Evolutionary conservation across 495 filamentous ascomycete species (phyloP).

Genomic region (Apodospora peruviana): DNA sequence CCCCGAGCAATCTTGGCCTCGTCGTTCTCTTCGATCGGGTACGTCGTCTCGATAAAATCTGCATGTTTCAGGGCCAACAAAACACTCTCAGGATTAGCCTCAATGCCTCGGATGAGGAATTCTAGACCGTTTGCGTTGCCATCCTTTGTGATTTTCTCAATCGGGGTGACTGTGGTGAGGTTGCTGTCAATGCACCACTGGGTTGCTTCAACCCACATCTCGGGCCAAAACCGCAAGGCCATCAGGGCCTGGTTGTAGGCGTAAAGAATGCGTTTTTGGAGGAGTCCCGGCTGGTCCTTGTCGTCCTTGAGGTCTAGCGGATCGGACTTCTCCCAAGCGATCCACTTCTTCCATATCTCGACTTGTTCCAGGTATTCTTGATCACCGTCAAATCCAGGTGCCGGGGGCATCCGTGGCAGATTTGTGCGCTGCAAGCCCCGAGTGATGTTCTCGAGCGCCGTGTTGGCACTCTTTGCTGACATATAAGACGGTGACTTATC

Average conservation of each 20-base stretch:
- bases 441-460: slow-evolving; percentile 77
- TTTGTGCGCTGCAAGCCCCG: slow-evolving; percentile 70
- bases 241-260: slow-evolving; percentile 92
- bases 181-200: slow-evolving; percentile 86
- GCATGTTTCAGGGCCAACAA: slow-evolving; percentile 82
- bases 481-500: slow-evolving; percentile 88
- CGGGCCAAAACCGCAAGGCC: slow-evolving; percentile 87
- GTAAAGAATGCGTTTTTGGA: slow-evolving; percentile 73
- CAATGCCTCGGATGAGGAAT: slow-evolving; percentile 74
- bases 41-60: slow-evolving; percentile 73
- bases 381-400: slow-evolving; percentile 80
- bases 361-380: slow-evolving; percentile 80
- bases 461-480: slow-evolving; percentile 83
- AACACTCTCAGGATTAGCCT: slow-evolving; percentile 90
- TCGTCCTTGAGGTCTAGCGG: slow-evolving; percentile 77
- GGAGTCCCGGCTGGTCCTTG: slow-evolving; percentile 71
- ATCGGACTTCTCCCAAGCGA: slow-evolving; percentile 89
- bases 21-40: slow-evolving; percentile 63
- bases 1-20: slow-evolving; percentile 64
- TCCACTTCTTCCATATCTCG: slow-evolving; percentile 89
- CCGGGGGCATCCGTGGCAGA: slow-evolving; percentile 73
- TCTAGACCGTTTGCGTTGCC: slow-evolving; percentile 56
- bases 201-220: slow-evolving; percentile 91
- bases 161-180: slow-evolving; percentile 42
- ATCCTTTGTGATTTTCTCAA: slow-evolving; percentile 56